Base-by-base conservation (phyloP, 2,329 filamentous ascomycete genomes). In the Penicillium sp. region DNA sequence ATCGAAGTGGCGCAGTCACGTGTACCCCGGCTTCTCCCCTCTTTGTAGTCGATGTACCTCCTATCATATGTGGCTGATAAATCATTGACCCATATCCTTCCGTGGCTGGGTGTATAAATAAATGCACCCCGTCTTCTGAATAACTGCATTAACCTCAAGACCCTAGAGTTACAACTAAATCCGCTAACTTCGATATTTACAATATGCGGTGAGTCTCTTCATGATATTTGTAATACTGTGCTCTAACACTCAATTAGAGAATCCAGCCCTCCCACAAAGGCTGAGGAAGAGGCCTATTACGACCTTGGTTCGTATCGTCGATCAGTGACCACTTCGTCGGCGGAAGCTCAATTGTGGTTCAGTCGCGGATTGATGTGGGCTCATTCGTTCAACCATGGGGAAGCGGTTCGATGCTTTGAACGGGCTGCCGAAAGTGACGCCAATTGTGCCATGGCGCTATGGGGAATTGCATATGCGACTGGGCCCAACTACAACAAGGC, bases 401-500 rank as follows among this genome's bases (percentile, higher is more conserved):
- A 71, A 46, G 67, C 66, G 1, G 57, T 49, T 1, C 52, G 59
- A 27, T 73, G 71, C 56, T 73, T 72, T 52, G 48, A 65, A 47
- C 60, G 56, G 16, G 68, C 67, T 2, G 62, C 65, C 10, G 46
- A 52, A 7, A 35, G 60, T 27, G 71, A 73, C 47, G 52, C 63
- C 5, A 57, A 57, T 8, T 73, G 69, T 46, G 67, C 67, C 2
- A 68, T 73, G 60, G 71, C 70, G 10, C 67, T 67, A 34, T 73
- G 70, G 70, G 70, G 70, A 6, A 50, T 72, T 10, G 70, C 88
- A 0, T 90, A 87, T 65, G 78, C 85, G 0, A 71, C 87, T 0
- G 89, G 88, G 0, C 88, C 88, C 2, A 91, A 92, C 64, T 86
- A 88, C 70, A 89, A 91, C 75, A 90, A 91, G 65, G 84, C 87